Conservation (phyloP, 2,329 filamentous ascomycete genomes). For the Talaromyces rugulosus region DNA sequence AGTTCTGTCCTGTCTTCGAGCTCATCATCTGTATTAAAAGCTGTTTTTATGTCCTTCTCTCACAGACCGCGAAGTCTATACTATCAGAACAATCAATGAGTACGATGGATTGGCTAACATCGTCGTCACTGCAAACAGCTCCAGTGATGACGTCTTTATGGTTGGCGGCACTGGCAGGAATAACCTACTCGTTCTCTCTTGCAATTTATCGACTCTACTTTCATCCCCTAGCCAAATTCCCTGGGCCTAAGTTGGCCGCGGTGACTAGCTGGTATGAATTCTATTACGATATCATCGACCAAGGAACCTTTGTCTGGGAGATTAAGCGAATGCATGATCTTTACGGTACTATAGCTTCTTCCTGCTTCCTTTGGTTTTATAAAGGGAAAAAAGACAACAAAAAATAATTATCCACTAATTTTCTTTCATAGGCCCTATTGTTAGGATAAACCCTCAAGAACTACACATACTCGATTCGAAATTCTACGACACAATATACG, state of each 20-base stretch:
- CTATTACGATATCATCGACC: constrained; percentile 31
- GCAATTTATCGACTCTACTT: constrained; percentile 29
- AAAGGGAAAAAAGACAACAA: background rate
- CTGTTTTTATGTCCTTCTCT: too few species aligned
- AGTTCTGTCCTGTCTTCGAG: too few species aligned
- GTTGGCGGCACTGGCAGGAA: too few species aligned
- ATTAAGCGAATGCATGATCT: constrained; percentile 30
- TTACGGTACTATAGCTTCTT: constrained; percentile 23
- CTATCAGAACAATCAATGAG: too few species aligned
- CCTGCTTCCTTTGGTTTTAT: background rate
- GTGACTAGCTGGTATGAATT: constrained; percentile 28
- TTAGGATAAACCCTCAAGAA: constrained; percentile 31
- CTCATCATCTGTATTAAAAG: too few species aligned
- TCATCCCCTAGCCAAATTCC: constrained; percentile 29
- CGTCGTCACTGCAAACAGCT: too few species aligned
- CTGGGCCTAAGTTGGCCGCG: constrained; percentile 29
- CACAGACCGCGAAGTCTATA: too few species aligned
- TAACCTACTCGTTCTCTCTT: too few species aligned
- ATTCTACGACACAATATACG: constrained; percentile 31
- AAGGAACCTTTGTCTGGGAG: constrained; percentile 30
- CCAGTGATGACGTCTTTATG: too few species aligned
- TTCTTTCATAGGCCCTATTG: constrained; percentile 24
- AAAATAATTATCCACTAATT: background rate
- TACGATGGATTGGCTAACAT: too few species aligned
- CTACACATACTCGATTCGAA: constrained; percentile 31